Evolutionary conservation across 2,329 filamentous ascomycete genomes (phyloP).

Genomic region (Fusarium lyarnte): DNA sequence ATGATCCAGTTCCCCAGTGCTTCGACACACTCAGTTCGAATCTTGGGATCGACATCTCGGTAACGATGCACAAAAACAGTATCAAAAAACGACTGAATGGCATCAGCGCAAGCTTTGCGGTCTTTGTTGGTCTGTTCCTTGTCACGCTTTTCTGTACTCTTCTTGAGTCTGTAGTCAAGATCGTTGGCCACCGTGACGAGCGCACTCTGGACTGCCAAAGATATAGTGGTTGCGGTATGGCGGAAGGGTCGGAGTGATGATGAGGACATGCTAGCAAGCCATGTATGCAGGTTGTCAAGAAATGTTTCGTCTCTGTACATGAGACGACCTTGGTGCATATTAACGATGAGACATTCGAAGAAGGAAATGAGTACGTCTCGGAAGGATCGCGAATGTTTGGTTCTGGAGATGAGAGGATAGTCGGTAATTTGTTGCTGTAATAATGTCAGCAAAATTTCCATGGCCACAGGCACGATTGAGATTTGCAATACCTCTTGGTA

Average conservation of each 20-base stretch:
- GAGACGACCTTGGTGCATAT: slow-evolving; percentile 82
- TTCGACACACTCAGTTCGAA: slow-evolving; percentile 87
- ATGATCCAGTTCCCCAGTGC: slow-evolving; percentile 91
- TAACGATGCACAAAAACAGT: slow-evolving; percentile 96
- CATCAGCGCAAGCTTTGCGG: slow-evolving; percentile 73
- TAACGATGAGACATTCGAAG: slow-evolving; percentile 78
- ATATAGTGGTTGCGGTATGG: slow-evolving; percentile 90
- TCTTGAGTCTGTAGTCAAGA: slow-evolving; percentile 76
- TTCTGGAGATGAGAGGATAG: slow-evolving; percentile 88
- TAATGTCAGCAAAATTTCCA: slow-evolving; percentile 40
- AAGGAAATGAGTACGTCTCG: slow-evolving; percentile 81
- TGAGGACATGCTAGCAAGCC: slow-evolving; percentile 91
- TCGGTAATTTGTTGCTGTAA: slow-evolving; percentile 79
- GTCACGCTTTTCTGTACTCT: slow-evolving; percentile 80
- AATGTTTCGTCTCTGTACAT: slow-evolving; percentile 81
- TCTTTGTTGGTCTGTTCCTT: slow-evolving; percentile 76
- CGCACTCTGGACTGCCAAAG: slow-evolving; percentile 80
- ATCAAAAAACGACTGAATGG: slow-evolving; percentile 88
- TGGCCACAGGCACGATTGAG: background rate
- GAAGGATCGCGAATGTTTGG: slow-evolving; percentile 80
- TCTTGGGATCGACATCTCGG: slow-evolving; percentile 89
- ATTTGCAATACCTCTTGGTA: slow-evolving; percentile 75
- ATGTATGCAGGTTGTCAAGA: slow-evolving; percentile 88
- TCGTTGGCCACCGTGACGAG: slow-evolving; percentile 78
- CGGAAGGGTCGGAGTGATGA: slow-evolving; percentile 88